Base-by-base conservation (phyloP, 2,329 filamentous ascomycete genomes). In the Colletotrichum sp. region DNA sequence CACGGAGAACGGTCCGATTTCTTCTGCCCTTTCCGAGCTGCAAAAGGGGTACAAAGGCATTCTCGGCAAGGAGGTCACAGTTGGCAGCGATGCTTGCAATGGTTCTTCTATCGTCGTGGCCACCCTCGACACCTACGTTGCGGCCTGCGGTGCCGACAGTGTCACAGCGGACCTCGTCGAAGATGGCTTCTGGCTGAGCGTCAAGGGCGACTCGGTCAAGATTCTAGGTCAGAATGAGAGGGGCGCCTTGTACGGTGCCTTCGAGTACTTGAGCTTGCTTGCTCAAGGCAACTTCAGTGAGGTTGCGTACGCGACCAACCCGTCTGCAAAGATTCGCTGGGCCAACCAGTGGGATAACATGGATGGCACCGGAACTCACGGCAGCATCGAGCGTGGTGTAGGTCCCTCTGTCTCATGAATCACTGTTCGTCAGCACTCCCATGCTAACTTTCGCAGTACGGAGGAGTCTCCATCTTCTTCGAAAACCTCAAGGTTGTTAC, bases 281-380 rank as follows among this genome's bases (percentile, higher is more conserved):
- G 91, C 89, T 1, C 92, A 92, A 81, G 90, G 88, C 28, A 89
- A 92, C 62, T 85, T 91, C 75, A 73, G 66, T 18, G 67, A 77
- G 5, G 52, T 36, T 49, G 81, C 87, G 6, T 87, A 88, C 63
- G 83, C 87, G 4, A 88, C 88, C 10, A 93, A 90, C 77, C 92
- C 92, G 0, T 87, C 88, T 72, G 91, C 90, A 0, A 90, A 90
- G 0, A 89, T 95, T 57, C 88, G 93, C 78, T 95, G 93, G 93
- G 89, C 91, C 1, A 95, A 95, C 80, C 90, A 95, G 78, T 95
- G 93, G 93, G 92, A 95, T 81, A 94, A 95, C 78, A 85, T 95
- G 81, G 89, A 93, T 74, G 89, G 72, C 57, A 71, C 70, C 15
- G 74, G 74, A 34, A 78, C 74, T 18, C 78, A 78, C 32, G 83